Base-by-base conservation (phyloP, 805 yeast genomes). In the Yarrowia sp. region DNA sequence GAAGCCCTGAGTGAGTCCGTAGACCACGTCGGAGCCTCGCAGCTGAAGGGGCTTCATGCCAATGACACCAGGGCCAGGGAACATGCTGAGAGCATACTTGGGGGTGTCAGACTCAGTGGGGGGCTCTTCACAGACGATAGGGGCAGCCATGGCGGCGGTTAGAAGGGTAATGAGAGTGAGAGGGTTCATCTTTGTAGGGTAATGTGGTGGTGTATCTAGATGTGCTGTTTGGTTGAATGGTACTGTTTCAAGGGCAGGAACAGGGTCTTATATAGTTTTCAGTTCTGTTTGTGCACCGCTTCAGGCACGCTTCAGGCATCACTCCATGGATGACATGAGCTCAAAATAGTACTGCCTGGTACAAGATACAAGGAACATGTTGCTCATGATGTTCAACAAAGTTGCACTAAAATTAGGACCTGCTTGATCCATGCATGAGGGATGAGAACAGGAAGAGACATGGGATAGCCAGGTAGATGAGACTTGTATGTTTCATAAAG, bases 61-160 rank as follows among this genome's bases (percentile, higher is more conserved):
- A 11, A 22, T 38, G 14, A 16, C 59, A 19, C 59, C 59, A 15
- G 42, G 35, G 12, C 59, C 59, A 5, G 59, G 59, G 11, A 53
- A 40, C 43, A 53, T 40, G 45, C 42, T 53, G 36, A 53, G 59
- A 40, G 59, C n/a, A n/a, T 53, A 53, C 59, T 53, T 53, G 59
- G 59, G 45, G 45, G 42, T 53, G 11, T 1, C 15, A 5, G 43
- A 12, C 16, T 53, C 58, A 11, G 19, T 9, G 8, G 35, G 43
- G 43, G 45, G 43, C 43, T 53, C n/a, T 12, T 52, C 58, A 7
- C 43, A 53, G 36, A 38, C 45, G n/a, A 53, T 38, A n/a, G 59
- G 59, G 16, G 59, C 59, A 2, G 59, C 59, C 36, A 53, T 45
- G 22, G 45, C 45, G n/a, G 45, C 43, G 9, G 59, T 22, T 36